Conservation (phyloP, 345 rosid genomes). For the Turritis glabra region DNA sequence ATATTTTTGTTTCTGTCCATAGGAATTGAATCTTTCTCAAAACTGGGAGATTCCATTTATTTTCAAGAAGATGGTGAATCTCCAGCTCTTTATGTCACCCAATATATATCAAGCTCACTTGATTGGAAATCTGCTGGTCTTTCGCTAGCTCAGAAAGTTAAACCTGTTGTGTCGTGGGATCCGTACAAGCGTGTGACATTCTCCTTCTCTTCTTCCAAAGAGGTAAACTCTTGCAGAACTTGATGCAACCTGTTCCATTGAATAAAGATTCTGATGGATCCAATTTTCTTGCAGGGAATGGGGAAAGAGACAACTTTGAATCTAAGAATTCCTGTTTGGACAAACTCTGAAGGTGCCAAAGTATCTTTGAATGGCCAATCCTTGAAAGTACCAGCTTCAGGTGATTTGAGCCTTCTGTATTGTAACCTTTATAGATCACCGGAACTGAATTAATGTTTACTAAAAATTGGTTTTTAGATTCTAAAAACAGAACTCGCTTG, state of each 20-base stretch:
- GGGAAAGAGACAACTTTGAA: slow-evolving; percentile 60
- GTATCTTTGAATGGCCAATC: slow-evolving; percentile 59
- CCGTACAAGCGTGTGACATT: slow-evolving; percentile 59
- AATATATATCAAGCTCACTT: slow-evolving; percentile 73
- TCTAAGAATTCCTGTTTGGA: slow-evolving; percentile 78
- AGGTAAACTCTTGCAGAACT: slow-evolving; percentile 39
- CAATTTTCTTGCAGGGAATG: slow-evolving; percentile 44
- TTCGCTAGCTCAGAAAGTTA: slow-evolving; percentile 59
- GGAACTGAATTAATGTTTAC: not conserved
- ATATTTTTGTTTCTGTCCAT: slow-evolving; percentile 5
- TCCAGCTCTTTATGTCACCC: slow-evolving; percentile 77
- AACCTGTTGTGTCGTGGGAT: slow-evolving; percentile 66
- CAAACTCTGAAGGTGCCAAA: slow-evolving; percentile 54
- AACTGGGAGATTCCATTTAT: slow-evolving; percentile 92
- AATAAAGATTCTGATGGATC: slow-evolving; percentile 14
- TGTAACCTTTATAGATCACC: not conserved
- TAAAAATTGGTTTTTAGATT: not conserved
- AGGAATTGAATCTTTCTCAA: slow-evolving; percentile 91
- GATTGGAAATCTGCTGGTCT: slow-evolving; percentile 68
- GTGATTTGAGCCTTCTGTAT: slow-evolving; percentile 38
- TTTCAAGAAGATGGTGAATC: slow-evolving; percentile 69
- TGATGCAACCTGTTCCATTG: not conserved
- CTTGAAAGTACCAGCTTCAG: slow-evolving; percentile 60
- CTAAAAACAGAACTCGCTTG: not conserved
- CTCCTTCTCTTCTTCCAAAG: slow-evolving; percentile 45